These are phyloP conservation scores for Neurospora hispaniola DNA, from an alignment of 495 filamentous ascomycete genomes.

Conservation along the genomic window DNA sequence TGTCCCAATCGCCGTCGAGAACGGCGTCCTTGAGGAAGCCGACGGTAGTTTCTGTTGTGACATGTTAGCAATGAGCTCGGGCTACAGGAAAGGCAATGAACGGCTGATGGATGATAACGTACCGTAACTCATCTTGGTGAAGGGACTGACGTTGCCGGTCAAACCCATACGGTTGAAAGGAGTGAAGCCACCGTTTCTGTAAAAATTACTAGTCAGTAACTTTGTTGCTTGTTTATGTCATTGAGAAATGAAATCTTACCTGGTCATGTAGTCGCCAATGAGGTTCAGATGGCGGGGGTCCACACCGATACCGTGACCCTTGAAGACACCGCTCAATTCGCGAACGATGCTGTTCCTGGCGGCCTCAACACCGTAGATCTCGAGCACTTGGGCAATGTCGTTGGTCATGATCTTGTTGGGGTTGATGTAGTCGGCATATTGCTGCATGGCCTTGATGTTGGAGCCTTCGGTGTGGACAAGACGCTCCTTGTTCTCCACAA, in stretches of 20 bases:
- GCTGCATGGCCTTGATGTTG: slow-evolving; percentile 83
- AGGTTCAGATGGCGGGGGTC: slow-evolving; percentile 89
- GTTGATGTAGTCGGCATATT: slow-evolving; percentile 76
- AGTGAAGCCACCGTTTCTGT: slow-evolving; percentile 66
- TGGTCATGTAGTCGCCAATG: slow-evolving; percentile 93
- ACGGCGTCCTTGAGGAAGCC: slow-evolving; percentile 88
- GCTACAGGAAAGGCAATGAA: not conserved
- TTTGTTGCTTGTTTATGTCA: not conserved
- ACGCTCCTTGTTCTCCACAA: slow-evolving; percentile 49
- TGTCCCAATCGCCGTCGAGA: slow-evolving; percentile 79
- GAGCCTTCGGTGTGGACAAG: slow-evolving; percentile 72
- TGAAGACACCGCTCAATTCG: slow-evolving; percentile 82
- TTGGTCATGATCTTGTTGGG: slow-evolving; percentile 84
- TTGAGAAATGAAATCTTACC: not conserved
- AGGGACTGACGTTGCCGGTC: slow-evolving; percentile 70
- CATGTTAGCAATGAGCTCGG: slow-evolving; percentile 1
- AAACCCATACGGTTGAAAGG: slow-evolving; percentile 88
- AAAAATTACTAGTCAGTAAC: not conserved
- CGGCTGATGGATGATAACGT: not conserved
- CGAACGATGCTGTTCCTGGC: slow-evolving; percentile 73
- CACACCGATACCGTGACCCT: slow-evolving; percentile 84
- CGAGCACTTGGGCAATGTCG: slow-evolving; percentile 75
- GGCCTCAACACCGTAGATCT: slow-evolving; percentile 87
- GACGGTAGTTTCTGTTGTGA: slow-evolving; percentile 62
- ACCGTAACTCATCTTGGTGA: slow-evolving; percentile 95